Evolutionary conservation across 495 filamentous ascomycete genomes (phyloP).

Genomic region (Penicillium psychrofluorescens): DNA sequence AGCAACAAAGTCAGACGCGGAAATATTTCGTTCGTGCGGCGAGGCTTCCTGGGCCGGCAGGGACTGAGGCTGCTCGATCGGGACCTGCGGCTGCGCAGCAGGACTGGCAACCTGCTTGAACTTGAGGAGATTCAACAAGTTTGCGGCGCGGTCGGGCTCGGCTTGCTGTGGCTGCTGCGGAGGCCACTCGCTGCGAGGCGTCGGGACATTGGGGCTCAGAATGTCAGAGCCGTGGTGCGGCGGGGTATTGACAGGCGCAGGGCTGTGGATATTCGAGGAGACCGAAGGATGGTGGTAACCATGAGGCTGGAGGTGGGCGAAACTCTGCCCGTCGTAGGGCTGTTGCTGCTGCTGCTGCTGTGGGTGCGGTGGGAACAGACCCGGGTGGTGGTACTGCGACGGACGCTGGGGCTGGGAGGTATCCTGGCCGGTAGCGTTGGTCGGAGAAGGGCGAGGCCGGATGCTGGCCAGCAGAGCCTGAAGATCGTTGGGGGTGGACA

Average conservation of each 20-base stretch:
- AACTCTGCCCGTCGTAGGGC: slow-evolving; percentile 32
- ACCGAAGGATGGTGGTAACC: slow-evolving; percentile 43
- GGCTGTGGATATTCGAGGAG: slow-evolving; percentile 32
- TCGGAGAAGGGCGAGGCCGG: slow-evolving; percentile 33
- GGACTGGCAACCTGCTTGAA: slow-evolving; percentile 53
- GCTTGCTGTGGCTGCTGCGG: slow-evolving; percentile 24
- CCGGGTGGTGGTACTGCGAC: slow-evolving; percentile 21
- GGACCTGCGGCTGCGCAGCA: slow-evolving; percentile 24
- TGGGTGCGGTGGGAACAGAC: slow-evolving; percentile 27
- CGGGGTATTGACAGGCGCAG: slow-evolving; percentile 35
- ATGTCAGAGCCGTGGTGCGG: slow-evolving; percentile 44
- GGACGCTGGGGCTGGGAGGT: slow-evolving; percentile 24
- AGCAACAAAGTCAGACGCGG: slow-evolving; percentile 57
- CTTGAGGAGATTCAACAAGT: slow-evolving; percentile 80
- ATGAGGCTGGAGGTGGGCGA: slow-evolving; percentile 27
- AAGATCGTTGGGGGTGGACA: slow-evolving; percentile 44
- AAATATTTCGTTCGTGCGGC: slow-evolving; percentile 47
- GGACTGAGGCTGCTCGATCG: slow-evolving; percentile 29
- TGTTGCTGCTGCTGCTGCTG: slow-evolving; percentile 28
- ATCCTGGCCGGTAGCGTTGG: slow-evolving; percentile 29
- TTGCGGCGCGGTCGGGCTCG: slow-evolving; percentile 55
- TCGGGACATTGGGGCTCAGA: slow-evolving; percentile 40
- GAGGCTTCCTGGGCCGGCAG: slow-evolving; percentile 30
- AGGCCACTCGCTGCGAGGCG: slow-evolving; percentile 29
- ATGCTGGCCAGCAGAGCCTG: slow-evolving; percentile 44